Base-by-base conservation (phyloP, 1,284 basidiomycete genomes). In the Cutaneotrichosporon curvatum region DNA sequence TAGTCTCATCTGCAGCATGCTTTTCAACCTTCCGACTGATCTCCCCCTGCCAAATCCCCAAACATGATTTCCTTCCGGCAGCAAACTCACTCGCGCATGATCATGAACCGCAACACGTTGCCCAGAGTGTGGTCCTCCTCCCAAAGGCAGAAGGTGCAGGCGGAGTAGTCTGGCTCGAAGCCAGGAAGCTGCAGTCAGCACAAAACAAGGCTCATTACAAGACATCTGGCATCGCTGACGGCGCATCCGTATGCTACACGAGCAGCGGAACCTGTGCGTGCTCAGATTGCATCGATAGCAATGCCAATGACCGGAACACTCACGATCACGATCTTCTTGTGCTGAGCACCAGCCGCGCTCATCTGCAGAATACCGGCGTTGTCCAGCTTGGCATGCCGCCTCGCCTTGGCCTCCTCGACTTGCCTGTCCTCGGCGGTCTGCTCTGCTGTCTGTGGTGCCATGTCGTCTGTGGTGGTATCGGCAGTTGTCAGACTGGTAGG, bases 41-140 rank as follows among this genome's bases (percentile, higher is more conserved):
- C n/a, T n/a, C n/a, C n/a, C n/a, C n/a, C n/a, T n/a, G n/a, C n/a
- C n/a, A n/a, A n/a, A n/a, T n/a, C n/a, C n/a, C n/a, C n/a, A n/a
- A n/a, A n/a, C n/a, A n/a, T n/a, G n/a, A n/a, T n/a, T n/a, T n/a
- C n/a, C n/a, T n/a, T n/a, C n/a, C n/a, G n/a, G n/a, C n/a, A n/a
- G n/a, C n/a, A n/a, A n/a, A 57, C 81, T 65, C 66, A 97, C 94
- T 98, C 94, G 75, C 97, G 96, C 94, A 97, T 97, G 53, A 97
- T 73, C 84, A 97, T 97, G 87, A 89, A 98, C 45, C 94, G 76
- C 40, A 98, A 75, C 0, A 89, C 80, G 62, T 98, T 98, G 15
- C 94, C 94, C 22, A 97, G 80, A 0, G 92, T 97, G 73, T 97
- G 92, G 8, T 89, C 85, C 75, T 97, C 94, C 66, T 95, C 84